Evolutionary conservation across 2,329 filamentous ascomycete genomes (phyloP).

Genomic region (Neopestalotiopsis rosae): DNA sequence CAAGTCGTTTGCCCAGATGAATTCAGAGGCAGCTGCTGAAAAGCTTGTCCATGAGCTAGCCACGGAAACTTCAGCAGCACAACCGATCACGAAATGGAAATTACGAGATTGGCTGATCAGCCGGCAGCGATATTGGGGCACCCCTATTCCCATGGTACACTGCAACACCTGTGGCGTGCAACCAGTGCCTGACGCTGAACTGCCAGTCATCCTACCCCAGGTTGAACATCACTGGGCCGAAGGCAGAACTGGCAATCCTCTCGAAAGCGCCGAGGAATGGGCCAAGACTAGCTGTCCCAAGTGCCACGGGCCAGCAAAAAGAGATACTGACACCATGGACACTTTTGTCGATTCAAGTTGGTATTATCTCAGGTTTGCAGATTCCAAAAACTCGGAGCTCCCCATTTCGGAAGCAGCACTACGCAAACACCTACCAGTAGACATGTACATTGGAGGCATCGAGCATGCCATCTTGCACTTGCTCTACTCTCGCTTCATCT

Average conservation of each 20-base stretch:
- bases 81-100: constrained; percentile 75
- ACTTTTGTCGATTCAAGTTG: constrained; percentile 95
- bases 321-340: constrained; percentile 95
- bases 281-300: constrained; percentile 77
- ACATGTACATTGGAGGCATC: constrained; percentile 87
- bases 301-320: constrained; percentile 72
- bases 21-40: constrained; percentile 66
- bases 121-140: constrained; percentile 91
- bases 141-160: constrained; percentile 88
- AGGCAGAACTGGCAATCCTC: constrained; percentile 76
- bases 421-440: constrained; percentile 70
- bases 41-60: constrained; percentile 64
- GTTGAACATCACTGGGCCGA: constrained; percentile 72
- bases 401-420: constrained; percentile 68
- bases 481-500: constrained; percentile 87
- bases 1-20: constrained; percentile 67
- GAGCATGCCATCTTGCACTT: constrained; percentile 92
- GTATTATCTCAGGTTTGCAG: constrained; percentile 85
- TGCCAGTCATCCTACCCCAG: constrained; percentile 77
- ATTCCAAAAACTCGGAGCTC: constrained; percentile 66
- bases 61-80: constrained; percentile 59
- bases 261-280: constrained; percentile 76
- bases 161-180: constrained; percentile 78
- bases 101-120: constrained; percentile 90
- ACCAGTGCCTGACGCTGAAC: constrained; percentile 75